Evolutionary conservation across 108 stramenopile genomes (phyloP).

Genomic region (Epithemia pelagica): DNA sequence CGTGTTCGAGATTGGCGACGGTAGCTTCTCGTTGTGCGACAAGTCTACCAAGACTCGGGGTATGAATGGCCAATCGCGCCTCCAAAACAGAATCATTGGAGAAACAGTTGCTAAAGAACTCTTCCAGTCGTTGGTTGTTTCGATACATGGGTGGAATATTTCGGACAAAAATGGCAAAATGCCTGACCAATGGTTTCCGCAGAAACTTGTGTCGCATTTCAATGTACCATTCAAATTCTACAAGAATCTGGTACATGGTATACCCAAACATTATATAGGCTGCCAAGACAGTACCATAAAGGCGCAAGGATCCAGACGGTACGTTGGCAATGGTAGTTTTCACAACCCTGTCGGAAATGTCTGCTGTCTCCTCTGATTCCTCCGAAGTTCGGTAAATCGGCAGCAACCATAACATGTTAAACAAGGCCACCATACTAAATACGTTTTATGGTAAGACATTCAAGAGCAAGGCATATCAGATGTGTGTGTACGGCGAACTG

Average conservation of each 20-base stretch:
- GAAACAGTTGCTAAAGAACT: slow-evolving; percentile 42
- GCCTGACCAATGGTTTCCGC: slow-evolving; percentile 25
- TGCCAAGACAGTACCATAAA: slow-evolving; percentile 44
- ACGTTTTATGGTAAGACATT: too few relatives aligned
- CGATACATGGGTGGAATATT: slow-evolving; percentile 40
- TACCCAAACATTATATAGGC: slow-evolving; percentile 60
- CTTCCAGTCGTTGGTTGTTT: slow-evolving; percentile 24
- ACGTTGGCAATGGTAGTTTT: slow-evolving; percentile 30
- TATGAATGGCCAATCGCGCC: slow-evolving; percentile 16
- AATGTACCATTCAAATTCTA: slow-evolving; percentile 63
- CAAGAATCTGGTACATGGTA: slow-evolving; percentile 48
- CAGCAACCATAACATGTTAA: slow-evolving; percentile 46
- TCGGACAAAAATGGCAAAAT: slow-evolving; percentile 46
- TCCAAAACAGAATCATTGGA: slow-evolving; percentile 21
- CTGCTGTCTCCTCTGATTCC: neutral
- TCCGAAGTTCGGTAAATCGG: slow-evolving; percentile 39
- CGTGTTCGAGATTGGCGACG: slow-evolving; percentile 34
- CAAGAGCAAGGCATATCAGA: too few relatives aligned
- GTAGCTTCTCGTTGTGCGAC: slow-evolving; percentile 10
- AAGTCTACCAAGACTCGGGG: slow-evolving; percentile 19
- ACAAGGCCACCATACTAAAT: slow-evolving; percentile 27
- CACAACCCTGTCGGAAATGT: slow-evolving; percentile 19
- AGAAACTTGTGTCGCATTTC: slow-evolving; percentile 40
- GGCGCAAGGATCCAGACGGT: slow-evolving; percentile 27
- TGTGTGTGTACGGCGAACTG: too few relatives aligned